phyloP scores from a whole-genome alignment of 208 protist species.

The Porcisia hertigi region DNA sequence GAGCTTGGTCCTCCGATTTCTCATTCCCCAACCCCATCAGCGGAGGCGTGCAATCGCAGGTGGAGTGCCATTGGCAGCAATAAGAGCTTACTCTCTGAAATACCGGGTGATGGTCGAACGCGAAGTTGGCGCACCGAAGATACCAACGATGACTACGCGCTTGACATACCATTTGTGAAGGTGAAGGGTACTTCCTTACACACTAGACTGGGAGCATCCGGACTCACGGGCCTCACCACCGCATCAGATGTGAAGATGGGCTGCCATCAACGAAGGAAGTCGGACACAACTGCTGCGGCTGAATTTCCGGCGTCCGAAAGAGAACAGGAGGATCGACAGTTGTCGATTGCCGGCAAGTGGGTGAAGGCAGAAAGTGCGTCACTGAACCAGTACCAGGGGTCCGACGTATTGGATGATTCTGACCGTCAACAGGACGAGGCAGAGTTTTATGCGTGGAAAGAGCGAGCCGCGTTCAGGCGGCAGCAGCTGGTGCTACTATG shows the following conservation, averaged over 20 bases:
- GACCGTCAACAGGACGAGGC: slow-evolving; percentile 55
- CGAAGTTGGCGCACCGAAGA: slow-evolving; percentile 2
- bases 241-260: neutral
- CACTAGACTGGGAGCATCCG: neutral
- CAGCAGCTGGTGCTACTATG: slow-evolving; percentile 19
- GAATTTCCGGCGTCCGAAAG: neutral
- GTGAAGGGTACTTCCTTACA: slow-evolving; percentile 10
- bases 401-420: slow-evolving; percentile 62
- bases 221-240: neutral
- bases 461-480: slow-evolving; percentile 32
- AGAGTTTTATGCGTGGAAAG: slow-evolving; percentile 58
- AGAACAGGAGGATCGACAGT: neutral
- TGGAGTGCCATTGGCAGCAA: neutral
- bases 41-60: neutral
- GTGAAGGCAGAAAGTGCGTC: slow-evolving; percentile 16
- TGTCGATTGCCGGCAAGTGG: slow-evolving; percentile 15
- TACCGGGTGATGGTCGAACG: neutral
- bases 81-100: neutral
- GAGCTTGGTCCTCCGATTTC: slow-evolving; percentile 21
- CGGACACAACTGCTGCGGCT: neutral
- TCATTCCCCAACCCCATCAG: neutral
- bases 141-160: slow-evolving; percentile 43
- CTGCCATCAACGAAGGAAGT: neutral
- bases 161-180: slow-evolving; percentile 51
- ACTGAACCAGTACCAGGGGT: slow-evolving; percentile 24